phyloP scores from a whole-genome alignment of 345 rosid genomes.

The Acer campestre region DNA sequence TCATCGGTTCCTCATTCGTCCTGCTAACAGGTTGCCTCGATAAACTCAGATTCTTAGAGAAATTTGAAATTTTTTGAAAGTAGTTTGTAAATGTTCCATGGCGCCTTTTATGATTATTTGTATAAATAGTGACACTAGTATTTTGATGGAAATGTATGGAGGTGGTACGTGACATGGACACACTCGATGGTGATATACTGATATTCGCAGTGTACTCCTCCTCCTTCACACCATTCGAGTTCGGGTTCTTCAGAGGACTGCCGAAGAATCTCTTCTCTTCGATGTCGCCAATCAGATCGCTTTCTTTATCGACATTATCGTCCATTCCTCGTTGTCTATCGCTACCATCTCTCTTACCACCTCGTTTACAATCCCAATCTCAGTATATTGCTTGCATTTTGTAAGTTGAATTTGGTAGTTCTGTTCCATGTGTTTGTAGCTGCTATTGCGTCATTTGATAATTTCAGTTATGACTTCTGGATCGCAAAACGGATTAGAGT shows the following conservation, averaged over 20 bases:
- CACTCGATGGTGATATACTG: conserved; percentile 77
- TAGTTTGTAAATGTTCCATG: not conserved
- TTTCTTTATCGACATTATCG: conserved; percentile 65
- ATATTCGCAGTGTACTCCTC: conserved; percentile 89
- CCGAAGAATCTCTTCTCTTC: conserved; percentile 63
- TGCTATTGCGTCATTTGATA: not conserved
- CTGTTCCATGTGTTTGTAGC: not conserved
- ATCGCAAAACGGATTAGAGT: not conserved
- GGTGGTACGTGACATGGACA: conserved; percentile 70
- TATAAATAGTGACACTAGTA: not conserved
- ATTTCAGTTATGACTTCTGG: not conserved
- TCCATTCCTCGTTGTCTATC: conserved; percentile 70
- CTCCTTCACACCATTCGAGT: conserved; percentile 87
- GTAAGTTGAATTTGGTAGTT: not conserved
- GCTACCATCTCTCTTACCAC: conserved; percentile 55
- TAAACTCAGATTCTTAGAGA: too few species aligned
- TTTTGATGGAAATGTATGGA: conserved; percentile 20
- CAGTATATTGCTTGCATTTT: not conserved
- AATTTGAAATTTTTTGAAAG: too few species aligned
- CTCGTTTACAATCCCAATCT: conserved; percentile 53
- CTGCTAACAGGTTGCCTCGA: conserved; percentile 25
- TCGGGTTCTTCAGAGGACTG: conserved; percentile 84
- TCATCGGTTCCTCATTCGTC: conserved; percentile 25
- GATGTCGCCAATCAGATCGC: conserved; percentile 76
- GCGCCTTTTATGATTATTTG: not conserved